phyloP scores from a whole-genome alignment of 305 asterid genomes.

The Coffea humblotiana region DNA sequence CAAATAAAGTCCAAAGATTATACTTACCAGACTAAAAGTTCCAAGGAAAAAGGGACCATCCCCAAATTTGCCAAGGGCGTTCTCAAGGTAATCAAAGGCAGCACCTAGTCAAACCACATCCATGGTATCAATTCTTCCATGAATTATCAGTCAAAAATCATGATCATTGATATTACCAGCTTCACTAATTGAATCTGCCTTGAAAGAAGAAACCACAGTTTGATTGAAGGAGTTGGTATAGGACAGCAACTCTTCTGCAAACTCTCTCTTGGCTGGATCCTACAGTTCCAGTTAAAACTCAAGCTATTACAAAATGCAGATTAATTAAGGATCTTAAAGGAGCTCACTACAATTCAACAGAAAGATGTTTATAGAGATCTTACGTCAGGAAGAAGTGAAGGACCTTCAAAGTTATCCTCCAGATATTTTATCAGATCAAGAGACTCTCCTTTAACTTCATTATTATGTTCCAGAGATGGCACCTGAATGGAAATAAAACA shows the following conservation, averaged over 20 bases:
- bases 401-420: slow-evolving; percentile 75
- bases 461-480: slow-evolving; percentile 71
- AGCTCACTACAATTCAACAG: not conserved
- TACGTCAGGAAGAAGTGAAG: slow-evolving; percentile 71
- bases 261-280: slow-evolving; percentile 57
- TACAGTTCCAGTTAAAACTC: slow-evolving; percentile 21
- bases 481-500: slow-evolving; percentile 39
- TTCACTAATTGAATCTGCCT: slow-evolving; percentile 45
- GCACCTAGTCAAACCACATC: slow-evolving; percentile 36
- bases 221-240: slow-evolving; percentile 47
- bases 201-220: slow-evolving; percentile 52
- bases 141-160: not conserved
- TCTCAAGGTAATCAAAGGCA: slow-evolving; percentile 69
- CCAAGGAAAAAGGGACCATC: slow-evolving; percentile 87
- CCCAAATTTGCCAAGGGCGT: slow-evolving; percentile 56
- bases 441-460: slow-evolving; percentile 79
- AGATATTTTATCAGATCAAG: slow-evolving; percentile 72
- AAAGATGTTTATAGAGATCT: slow-evolving; percentile 24
- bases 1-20: not conserved
- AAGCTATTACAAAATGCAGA: slow-evolving; percentile 21
- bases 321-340: slow-evolving; percentile 4
- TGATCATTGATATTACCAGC: slow-evolving; percentile 38
- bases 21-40: slow-evolving; percentile 68
- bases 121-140: slow-evolving; percentile 12
- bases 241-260: slow-evolving; percentile 61